These are phyloP conservation scores for Toxicodendron radicans DNA, from an alignment of 345 rosid species.

Conservation along the genomic window DNA sequence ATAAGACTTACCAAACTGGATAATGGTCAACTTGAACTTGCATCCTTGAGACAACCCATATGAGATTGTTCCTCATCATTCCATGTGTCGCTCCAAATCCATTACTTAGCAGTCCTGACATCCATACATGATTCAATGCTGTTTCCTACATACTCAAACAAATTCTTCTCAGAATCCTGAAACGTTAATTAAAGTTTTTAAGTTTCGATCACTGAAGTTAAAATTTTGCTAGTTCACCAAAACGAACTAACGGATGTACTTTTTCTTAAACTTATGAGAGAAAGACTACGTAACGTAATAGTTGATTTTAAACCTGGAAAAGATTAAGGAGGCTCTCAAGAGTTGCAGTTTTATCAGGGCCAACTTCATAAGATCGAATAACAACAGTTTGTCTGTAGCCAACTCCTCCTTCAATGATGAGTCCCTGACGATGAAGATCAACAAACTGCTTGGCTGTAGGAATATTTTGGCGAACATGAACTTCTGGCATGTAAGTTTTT, in stretches of 20 bases:
- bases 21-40: constrained; percentile 57
- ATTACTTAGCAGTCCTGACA: constrained; percentile 72
- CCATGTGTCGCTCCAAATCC: constrained; percentile 78
- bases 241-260: too few species aligned
- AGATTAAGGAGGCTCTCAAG: constrained; percentile 63
- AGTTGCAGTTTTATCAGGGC: constrained; percentile 60
- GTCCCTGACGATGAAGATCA: constrained; percentile 60
- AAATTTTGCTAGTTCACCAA: too few species aligned
- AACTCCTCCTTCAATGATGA: constrained; percentile 50
- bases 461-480: constrained; percentile 49
- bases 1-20: constrained; percentile 52
- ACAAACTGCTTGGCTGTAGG: constrained; percentile 58
- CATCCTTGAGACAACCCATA: constrained; percentile 76
- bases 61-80: constrained; percentile 66
- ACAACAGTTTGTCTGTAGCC: constrained; percentile 63
- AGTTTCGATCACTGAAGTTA: too few species aligned
- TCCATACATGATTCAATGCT: constrained; percentile 75
- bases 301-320: too few species aligned
- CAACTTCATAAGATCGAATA: constrained; percentile 68
- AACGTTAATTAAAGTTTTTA: too few species aligned
- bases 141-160: constrained; percentile 51
- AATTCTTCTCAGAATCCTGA: too few species aligned
- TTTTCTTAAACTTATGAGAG: too few species aligned
- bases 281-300: too few species aligned
- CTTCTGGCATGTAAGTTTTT: constrained; percentile 28